Evolutionary conservation across 2,329 filamentous ascomycete genomes (phyloP).

Genomic region (Achaetomium macrosporum): DNA sequence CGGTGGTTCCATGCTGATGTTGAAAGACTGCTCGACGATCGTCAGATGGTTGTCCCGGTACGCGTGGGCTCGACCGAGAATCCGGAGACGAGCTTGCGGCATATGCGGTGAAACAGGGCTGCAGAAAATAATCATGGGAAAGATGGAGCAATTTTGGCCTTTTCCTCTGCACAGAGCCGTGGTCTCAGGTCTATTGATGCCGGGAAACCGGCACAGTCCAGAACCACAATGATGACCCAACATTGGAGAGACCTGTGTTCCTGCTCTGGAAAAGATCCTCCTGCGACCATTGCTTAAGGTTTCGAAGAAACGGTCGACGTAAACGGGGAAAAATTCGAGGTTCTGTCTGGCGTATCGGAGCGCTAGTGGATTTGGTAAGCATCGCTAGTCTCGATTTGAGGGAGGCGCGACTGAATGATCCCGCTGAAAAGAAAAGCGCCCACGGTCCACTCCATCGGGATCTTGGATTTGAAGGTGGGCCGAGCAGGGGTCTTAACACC

Average conservation of each 20-base stretch:
- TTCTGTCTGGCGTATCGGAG: not conserved
- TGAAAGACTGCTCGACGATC: too few species aligned
- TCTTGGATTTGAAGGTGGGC: not conserved
- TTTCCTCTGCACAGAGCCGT: not conserved
- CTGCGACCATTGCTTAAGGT: too few species aligned
- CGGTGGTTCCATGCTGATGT: not conserved
- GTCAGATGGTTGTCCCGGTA: not conserved
- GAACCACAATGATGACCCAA: not conserved
- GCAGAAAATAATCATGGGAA: slow-evolving; percentile 2
- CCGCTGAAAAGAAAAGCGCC: too few species aligned
- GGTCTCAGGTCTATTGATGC: slow-evolving; percentile 10
- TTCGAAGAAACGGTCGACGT: too few species aligned
- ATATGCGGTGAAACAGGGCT: not conserved
- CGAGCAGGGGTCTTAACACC: not conserved
- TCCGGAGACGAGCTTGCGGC: slow-evolving; percentile 2
- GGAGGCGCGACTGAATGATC: too few species aligned
- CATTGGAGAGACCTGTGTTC: not conserved
- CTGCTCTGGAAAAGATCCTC: not conserved
- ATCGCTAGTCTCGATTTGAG: not conserved
- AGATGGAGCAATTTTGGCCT: not conserved
- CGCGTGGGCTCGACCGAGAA: not conserved
- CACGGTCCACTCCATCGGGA: too few species aligned
- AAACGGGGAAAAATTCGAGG: too few species aligned
- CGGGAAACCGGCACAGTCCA: not conserved
- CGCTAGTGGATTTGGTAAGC: not conserved